Evolutionary conservation across 805 yeast genomes (phyloP), one percentile per base, ranked within the genome.

Genomic region (Yamadazyma olivae): DNA sequence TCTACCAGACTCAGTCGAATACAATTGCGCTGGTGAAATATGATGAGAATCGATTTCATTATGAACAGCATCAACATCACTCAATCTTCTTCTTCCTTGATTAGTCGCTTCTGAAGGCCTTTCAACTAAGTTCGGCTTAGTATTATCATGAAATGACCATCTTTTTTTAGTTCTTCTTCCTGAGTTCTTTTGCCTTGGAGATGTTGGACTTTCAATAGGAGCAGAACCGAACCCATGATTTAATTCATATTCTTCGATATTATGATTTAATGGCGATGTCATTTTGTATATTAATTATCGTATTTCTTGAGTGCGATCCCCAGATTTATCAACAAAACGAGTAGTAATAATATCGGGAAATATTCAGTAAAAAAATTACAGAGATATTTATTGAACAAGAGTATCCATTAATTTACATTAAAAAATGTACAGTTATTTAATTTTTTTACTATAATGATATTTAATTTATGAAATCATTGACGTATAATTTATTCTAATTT

Each of bases 1-100:
- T 45, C 88, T 75, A 0, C 99, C 99, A 0, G 90, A 79, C 39
- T 88, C 96, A 0, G 98, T 91, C 9, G 95, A 81, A 57, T 91
- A 91, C 30, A 90, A 67, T 61, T 91, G 99, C 0, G 95, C 97
- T 1, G 97, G 96, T 2, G 93, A 81, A 13, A 85, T 76, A 51
- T 82, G 81, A 43, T 74, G 71, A 17, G 80, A 74, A 25, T 77
- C 74, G 14, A 79, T 66, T 23, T 70, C 66, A 26, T 74, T 72
- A 53, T 88, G 96, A 22, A 87, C 87, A 31, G 81, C 87, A 41
- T 67, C 73, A 24, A 62, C 57, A 39, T 67, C 73, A 39, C 70
- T 64, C 30, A 64, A 50, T 39, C 74, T 46, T 35, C 73, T 41
- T 32, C 51, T 46, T 10, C 57, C 52, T 20, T 27, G 27, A 26